Evolutionary conservation across 306 rosid genomes (phyloP), one percentile per base, ranked within the genome.

Genomic region (Medicago ruthenica): DNA sequence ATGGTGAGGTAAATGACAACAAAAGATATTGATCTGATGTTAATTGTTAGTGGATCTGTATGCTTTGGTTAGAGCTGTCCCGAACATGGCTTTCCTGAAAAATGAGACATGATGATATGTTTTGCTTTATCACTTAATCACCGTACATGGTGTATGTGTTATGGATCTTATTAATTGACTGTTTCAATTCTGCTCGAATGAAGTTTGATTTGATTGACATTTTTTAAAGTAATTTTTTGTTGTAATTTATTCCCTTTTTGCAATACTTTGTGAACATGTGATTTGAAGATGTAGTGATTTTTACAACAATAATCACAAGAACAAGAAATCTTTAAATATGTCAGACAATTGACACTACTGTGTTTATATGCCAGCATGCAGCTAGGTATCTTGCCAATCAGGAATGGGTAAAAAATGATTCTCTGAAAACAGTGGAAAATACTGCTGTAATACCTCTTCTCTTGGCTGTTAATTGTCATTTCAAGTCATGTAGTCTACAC

Each of bases 371-470:
- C 71, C 91, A 93, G 98, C 98, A 93, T 87, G 98, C 98, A 51
- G 98, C 98, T 65, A 89, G 98, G 89, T 93, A 88, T 86, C 98
- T 93, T 47, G 97, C 89, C 78, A 91, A 93, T 78, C 98, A 93
- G 82, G 98, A 93, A 51, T 93, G 98, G 98, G 97, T 93, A 8
- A 93, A 91, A 82, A 89, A 65, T 81, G 98, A 93, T 82, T 91
- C 98, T 65, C 85, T 93, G 58, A 93, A 93, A 86, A 84, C 92
- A 12, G 96, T 93, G 88, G 98, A 93, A 84, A 93, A 93, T 87
- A 93, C 98, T 76, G 97, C 97, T 80, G 98, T 93, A 91, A 81
- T 12, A 71, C 78, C 70, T 78, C 67, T 55, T 79, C 67, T 76
- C 60, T 79, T 37, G 48, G 54, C 73, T 80, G 37, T 77, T 47